These are phyloP conservation scores for Metarhizium anisopliae DNA, from an alignment of 2,329 filamentous ascomycete species.

Conservation along the genomic window DNA sequence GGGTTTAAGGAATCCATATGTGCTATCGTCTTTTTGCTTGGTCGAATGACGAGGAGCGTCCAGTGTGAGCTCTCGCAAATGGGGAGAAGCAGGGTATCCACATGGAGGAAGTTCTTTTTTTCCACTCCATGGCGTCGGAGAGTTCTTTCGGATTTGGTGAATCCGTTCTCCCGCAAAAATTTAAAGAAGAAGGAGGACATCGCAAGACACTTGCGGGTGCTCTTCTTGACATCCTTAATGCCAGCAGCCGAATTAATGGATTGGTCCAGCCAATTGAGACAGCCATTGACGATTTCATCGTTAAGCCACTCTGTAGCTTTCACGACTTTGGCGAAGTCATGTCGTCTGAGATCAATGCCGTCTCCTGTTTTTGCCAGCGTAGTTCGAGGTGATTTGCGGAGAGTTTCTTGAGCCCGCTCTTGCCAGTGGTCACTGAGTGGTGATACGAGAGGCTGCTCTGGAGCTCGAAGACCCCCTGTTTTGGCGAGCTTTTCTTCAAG, in stretches of 20 bases:
- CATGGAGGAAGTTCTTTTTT: conserved; percentile 52
- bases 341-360: conserved; percentile 37
- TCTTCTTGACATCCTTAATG: conserved; percentile 34
- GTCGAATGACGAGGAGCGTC: conserved; percentile 62
- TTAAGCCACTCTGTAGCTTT: conserved; percentile 58
- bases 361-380: conserved; percentile 38
- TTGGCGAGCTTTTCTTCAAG: conserved; percentile 17
- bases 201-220: conserved; percentile 49
- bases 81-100: conserved; percentile 61
- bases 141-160: conserved; percentile 40
- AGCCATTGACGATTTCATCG: conserved; percentile 65
- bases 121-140: conserved; percentile 48
- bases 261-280: conserved; percentile 50
- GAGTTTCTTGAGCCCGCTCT: conserved; percentile 17
- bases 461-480: conserved; percentile 22
- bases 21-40: conserved; percentile 48
- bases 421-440: conserved; percentile 20
- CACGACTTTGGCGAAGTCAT: conserved; percentile 57
- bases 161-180: conserved; percentile 38
- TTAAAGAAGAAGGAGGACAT: conserved; percentile 60
- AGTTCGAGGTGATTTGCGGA: conserved; percentile 23
- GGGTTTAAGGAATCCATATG: conserved; percentile 60
- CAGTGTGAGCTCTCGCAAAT: conserved; percentile 59
- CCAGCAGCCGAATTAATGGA: conserved; percentile 49
- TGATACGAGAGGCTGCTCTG: conserved; percentile 17